These are phyloP conservation scores for Chlorella sp. DNA, from an alignment of 139 green algal species.

Conservation along the genomic window DNA sequence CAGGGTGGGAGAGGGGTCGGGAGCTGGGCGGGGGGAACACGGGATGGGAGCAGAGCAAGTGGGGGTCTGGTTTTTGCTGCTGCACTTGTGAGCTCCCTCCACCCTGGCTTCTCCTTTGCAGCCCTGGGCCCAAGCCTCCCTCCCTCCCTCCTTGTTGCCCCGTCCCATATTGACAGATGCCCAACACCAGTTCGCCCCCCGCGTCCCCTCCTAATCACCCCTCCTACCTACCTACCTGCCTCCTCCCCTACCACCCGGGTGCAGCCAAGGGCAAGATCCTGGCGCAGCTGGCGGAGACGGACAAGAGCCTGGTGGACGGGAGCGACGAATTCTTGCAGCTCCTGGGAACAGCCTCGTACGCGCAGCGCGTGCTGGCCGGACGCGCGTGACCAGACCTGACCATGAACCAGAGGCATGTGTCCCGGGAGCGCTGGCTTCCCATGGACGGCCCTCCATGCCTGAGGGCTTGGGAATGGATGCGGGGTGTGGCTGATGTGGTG, in stretches of 20 bases:
- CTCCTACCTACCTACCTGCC: neutral
- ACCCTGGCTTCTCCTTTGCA: too few relatives aligned
- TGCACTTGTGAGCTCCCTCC: too few relatives aligned
- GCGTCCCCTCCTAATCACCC: neutral
- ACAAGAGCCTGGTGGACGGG: conserved; percentile 85
- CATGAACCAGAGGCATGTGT: too few relatives aligned
- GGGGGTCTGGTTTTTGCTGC: neutral
- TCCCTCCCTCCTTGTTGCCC: too few relatives aligned
- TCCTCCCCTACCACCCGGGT: neutral
- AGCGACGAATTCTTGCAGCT: conserved; percentile 92
- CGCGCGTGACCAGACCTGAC: neutral
- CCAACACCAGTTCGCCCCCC: neutral
- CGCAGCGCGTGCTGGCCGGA: conserved; percentile 35
- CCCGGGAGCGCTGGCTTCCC: too few relatives aligned
- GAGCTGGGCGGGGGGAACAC: neutral
- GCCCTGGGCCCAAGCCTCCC: too few relatives aligned
- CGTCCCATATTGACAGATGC: neutral
- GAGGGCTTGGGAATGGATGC: too few relatives aligned
- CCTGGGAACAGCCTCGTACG: conserved; percentile 62
- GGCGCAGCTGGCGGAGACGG: conserved; percentile 68
- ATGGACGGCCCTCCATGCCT: too few relatives aligned
- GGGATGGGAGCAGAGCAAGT: neutral
- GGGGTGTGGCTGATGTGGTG: too few relatives aligned
- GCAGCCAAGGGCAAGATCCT: conserved; percentile 52
- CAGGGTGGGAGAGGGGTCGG: neutral